A percentile compares a stretch with the other conserved stretches of the same genome.
Conservation (phyloP, 2,329 filamentous ascomycete species). For the Cercospora sp. region DNA sequence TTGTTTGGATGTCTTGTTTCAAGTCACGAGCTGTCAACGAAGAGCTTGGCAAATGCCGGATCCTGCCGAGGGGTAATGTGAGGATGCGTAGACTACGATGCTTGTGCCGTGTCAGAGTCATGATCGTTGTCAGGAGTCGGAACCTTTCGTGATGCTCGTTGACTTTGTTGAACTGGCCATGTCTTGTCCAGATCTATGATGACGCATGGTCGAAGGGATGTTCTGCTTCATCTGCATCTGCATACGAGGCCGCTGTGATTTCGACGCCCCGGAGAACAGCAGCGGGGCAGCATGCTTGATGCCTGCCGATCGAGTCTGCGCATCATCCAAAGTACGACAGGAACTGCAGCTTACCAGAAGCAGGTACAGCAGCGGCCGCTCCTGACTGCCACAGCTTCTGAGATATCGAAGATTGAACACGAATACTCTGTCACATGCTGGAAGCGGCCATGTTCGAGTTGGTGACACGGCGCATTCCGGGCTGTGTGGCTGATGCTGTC, state of each 20-base stretch:
- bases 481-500: neutral
- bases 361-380: neutral
- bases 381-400: neutral
- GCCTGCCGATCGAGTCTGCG: neutral
- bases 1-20: neutral
- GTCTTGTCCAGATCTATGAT: neutral
- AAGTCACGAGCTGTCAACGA: neutral
- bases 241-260: neutral
- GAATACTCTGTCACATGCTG: neutral
- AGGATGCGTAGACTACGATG: neutral
- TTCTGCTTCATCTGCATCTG: neutral
- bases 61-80: neutral
- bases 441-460: neutral
- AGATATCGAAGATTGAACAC: neutral
- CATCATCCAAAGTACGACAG: neutral
- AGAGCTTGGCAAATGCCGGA: neutral
- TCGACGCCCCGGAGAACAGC: neutral
- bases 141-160: neutral
- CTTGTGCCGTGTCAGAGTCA: neutral
- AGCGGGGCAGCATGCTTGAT: neutral
- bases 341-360: neutral
- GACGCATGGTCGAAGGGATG: neutral
- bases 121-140: neutral
- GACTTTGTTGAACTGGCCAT: neutral
- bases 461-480: neutral